These are phyloP conservation scores for Hapsidospora chrysogenum DNA, from an alignment of 495 filamentous ascomycete genomes.

Conservation along the genomic window DNA sequence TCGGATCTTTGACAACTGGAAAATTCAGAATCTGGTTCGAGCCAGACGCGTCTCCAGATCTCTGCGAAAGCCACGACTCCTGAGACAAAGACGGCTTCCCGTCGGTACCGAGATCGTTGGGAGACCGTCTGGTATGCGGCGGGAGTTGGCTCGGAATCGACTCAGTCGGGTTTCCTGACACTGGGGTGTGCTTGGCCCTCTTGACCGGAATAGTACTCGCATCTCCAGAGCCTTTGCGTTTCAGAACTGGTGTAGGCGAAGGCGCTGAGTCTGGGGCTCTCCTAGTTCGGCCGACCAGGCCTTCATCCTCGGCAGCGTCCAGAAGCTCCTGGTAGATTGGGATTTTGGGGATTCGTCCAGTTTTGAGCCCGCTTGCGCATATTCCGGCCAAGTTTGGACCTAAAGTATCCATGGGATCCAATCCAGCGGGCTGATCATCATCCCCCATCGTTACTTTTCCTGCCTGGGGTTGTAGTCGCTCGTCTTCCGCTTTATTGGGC, in stretches of 20 bases:
- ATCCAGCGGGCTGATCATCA: neutral
- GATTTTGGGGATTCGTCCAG: constrained; percentile 7
- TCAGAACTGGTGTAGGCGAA: neutral
- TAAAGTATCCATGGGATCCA: neutral
- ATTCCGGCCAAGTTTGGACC: constrained; percentile 7
- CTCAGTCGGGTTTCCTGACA: no score
- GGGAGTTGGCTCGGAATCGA: no score
- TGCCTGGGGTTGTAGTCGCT: no score
- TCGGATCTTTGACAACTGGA: constrained; percentile 64
- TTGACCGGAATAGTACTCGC: neutral
- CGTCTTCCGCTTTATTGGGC: no score
- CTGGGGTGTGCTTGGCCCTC: neutral
- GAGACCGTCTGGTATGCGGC: no score
- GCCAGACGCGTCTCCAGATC: no score
- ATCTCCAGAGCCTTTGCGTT: neutral
- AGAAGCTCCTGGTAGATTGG: constrained; percentile 4
- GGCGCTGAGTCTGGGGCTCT: neutral
- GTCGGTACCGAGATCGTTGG: no score
- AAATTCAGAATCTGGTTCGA: constrained; percentile 40
- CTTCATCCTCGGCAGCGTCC: constrained; percentile 2
- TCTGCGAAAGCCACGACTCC: no score
- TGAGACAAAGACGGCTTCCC: no score
- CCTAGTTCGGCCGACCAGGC: neutral
- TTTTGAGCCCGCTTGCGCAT: constrained; percentile 8
- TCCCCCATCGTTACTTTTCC: no score